A percentile compares a stretch with the other conserved stretches of the same genome.
Conservation (phyloP, 768 basidiomycete species). For the Chalciporus sphaerocephalus region DNA sequence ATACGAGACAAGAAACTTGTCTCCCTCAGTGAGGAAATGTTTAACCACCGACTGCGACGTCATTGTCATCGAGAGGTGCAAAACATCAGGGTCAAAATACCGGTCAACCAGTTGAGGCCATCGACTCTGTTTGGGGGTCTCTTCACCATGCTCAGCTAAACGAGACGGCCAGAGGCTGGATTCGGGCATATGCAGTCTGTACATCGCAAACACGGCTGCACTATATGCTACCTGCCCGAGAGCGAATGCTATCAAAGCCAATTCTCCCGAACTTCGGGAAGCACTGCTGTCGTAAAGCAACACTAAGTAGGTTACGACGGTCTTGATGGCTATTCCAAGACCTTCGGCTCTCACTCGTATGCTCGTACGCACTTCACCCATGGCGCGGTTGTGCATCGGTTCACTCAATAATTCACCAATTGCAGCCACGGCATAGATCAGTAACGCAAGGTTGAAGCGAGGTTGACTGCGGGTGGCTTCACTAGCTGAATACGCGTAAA, state of each 20-base stretch:
- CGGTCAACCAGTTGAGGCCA: constrained; percentile 9
- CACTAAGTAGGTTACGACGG: constrained; percentile 63
- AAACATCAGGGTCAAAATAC: constrained; percentile 44
- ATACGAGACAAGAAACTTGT: constrained; percentile 83
- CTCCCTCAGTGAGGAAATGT: constrained; percentile 93
- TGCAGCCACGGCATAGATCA: constrained; percentile 70
- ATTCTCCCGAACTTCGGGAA: constrained; percentile 32
- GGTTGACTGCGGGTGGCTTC: constrained; percentile 55
- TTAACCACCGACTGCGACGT: constrained; percentile 87
- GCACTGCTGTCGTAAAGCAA: constrained; percentile 48
- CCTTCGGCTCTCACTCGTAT: constrained; percentile 86
- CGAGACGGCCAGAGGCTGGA: constrained; percentile 32
- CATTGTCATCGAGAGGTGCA: constrained; percentile 74
- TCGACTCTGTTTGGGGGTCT: neutral
- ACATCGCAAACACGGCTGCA: constrained; percentile 49
- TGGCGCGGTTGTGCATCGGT: constrained; percentile 73
- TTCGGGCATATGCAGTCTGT: constrained; percentile 42
- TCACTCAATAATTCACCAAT: constrained; percentile 77
- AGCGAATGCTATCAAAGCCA: constrained; percentile 80
- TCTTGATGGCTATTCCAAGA: constrained; percentile 68
- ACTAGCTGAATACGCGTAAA: constrained; percentile 56
- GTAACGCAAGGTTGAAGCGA: constrained; percentile 57
- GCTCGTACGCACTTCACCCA: constrained; percentile 60
- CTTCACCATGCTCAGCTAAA: constrained; percentile 18
- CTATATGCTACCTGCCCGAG: constrained; percentile 80